Conservation (phyloP, 2,329 filamentous ascomycete genomes). For the Neoscytalidium dimidiatum region DNA sequence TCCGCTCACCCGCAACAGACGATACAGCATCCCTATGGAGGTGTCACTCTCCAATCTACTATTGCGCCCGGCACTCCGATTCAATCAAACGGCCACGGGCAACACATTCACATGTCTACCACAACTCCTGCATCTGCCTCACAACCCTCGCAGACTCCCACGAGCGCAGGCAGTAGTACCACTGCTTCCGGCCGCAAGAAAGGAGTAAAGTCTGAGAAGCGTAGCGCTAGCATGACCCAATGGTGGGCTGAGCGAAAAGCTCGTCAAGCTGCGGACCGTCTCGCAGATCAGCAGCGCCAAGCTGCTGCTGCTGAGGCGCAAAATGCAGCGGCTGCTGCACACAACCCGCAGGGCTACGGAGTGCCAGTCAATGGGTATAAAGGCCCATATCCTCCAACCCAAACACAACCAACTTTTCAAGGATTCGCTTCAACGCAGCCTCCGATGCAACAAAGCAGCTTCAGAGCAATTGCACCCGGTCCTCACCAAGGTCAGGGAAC, state of each 20-base stretch:
- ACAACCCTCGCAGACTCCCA: conserved; percentile 25
- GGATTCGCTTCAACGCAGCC: background rate
- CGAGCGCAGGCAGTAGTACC: conserved; percentile 23
- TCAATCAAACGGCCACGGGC: conserved; percentile 34
- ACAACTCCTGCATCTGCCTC: conserved; percentile 22
- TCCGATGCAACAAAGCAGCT: conserved; percentile 1
- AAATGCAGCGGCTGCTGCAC: background rate
- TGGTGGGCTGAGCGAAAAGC: conserved; percentile 50
- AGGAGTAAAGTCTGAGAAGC: conserved; percentile 46
- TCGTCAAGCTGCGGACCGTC: conserved; percentile 31
- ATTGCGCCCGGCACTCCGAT: conserved; percentile 27
- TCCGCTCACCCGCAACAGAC: conserved; percentile 13
- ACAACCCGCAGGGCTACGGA: background rate
- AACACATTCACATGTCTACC: conserved; percentile 29
- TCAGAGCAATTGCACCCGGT: conserved; percentile 13
- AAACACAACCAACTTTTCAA: conserved; percentile 5
- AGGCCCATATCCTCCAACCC: conserved; percentile 9
- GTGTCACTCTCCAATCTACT: conserved; percentile 23
- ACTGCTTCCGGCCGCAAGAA: conserved; percentile 14
- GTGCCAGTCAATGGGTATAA: conserved; percentile 10
- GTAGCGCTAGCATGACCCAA: conserved; percentile 47
- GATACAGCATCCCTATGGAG: conserved; percentile 12
- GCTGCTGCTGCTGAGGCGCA: conserved; percentile 10
- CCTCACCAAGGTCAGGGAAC: background rate
- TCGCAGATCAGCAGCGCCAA: conserved; percentile 23